A percentile compares a stretch with the other conserved stretches of the same genome.
phyloP scores from a whole-genome alignment of 2,329 filamentous ascomycete genomes.

The Fusarium sp. region DNA sequence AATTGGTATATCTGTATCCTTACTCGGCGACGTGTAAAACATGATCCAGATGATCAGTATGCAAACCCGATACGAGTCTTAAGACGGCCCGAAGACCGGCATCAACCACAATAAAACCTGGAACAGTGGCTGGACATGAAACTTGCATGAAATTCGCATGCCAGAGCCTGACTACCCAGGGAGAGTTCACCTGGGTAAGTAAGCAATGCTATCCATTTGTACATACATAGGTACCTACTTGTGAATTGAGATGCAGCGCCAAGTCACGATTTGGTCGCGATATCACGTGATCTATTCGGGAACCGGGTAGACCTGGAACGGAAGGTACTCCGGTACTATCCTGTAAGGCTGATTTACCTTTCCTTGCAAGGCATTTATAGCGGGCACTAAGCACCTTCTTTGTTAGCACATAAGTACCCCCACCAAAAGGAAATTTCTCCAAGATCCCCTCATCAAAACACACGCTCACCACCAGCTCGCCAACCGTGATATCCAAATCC shows the following conservation, averaged over 20 bases:
- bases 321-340: not conserved
- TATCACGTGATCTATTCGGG: conserved; percentile 23
- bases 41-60: not conserved
- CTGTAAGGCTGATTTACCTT: not conserved
- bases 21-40: not conserved
- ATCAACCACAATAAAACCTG: not conserved
- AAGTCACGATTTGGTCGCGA: conserved; percentile 3
- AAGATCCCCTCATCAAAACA: conserved; percentile 39
- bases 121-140: not conserved
- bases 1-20: not conserved
- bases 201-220: no score
- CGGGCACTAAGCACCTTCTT: accelerated
- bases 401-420: conserved; percentile 36
- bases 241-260: no score
- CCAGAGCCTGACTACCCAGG: no score
- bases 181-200: not conserved
- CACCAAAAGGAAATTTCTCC: conserved; percentile 42
- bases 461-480: not conserved
- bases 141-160: no score
- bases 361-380: not conserved
- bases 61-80: no score
- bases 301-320: not conserved
- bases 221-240: no score
- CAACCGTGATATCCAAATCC: not conserved
- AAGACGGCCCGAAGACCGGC: not conserved